Percentiles rank a stretch among this genome's conserved stretches.
Conservation (phyloP, 768 basidiomycete species). For the Tylopilus plumbeoviolaceoides region DNA sequence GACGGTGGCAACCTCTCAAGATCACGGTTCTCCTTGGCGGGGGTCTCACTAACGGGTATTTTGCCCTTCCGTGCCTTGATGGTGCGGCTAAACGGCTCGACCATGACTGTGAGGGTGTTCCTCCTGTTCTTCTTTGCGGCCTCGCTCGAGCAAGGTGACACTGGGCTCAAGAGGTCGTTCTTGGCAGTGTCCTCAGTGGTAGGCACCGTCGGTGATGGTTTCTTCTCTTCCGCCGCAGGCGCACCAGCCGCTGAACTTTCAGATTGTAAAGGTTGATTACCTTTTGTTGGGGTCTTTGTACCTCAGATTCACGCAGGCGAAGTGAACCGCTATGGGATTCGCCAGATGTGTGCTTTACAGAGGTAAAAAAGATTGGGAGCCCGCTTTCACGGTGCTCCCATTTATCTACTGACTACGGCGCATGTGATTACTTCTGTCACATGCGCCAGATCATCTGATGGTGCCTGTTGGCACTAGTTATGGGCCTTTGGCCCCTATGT, state of each 20-base stretch:
- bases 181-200: constrained; percentile 21
- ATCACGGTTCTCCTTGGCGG: constrained; percentile 43
- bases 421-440: too few species aligned
- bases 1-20: constrained; percentile 33
- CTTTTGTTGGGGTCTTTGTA: too few species aligned
- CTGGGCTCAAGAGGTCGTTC: constrained; percentile 36
- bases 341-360: too few species aligned
- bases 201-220: constrained; percentile 1
- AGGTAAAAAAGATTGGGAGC: too few species aligned
- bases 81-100: constrained; percentile 63
- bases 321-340: too few species aligned
- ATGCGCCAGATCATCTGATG: too few species aligned
- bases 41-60: constrained; percentile 29
- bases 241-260: constrained; percentile 32
- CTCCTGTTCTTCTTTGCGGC: constrained; percentile 59
- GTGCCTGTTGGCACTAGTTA: too few species aligned
- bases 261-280: too few species aligned
- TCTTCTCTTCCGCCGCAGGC: constrained; percentile 19
- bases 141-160: constrained; percentile 23
- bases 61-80: constrained; percentile 36
- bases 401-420: too few species aligned
- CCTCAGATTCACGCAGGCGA: too few species aligned
- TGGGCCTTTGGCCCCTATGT: too few species aligned
- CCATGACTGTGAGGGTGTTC: constrained; percentile 86
- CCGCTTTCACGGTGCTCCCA: too few species aligned